Conservation (phyloP, 257 asterid species). For the Cordia subcordata region DNA sequence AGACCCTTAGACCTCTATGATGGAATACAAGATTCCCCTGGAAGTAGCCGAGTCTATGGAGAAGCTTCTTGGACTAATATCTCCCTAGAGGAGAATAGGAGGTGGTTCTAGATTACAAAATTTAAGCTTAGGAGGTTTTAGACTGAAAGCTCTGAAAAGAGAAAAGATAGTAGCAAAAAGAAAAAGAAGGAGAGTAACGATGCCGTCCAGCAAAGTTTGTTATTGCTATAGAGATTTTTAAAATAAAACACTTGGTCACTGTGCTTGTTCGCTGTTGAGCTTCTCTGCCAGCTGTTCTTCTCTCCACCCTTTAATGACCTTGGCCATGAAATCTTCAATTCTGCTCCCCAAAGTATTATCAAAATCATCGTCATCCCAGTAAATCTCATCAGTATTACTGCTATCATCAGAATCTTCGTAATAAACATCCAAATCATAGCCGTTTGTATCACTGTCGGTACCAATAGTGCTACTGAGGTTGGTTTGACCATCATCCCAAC, state of each 20-base stretch:
- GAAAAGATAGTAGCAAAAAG: too few relatives aligned
- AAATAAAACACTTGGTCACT: neutral
- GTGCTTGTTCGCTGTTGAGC: conserved; percentile 6
- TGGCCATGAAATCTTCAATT: conserved; percentile 31
- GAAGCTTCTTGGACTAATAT: too few relatives aligned
- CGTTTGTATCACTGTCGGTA: neutral
- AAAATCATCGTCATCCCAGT: conserved; percentile 6
- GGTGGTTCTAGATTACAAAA: too few relatives aligned
- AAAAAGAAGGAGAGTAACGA: too few relatives aligned
- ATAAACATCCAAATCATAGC: conserved; percentile 4
- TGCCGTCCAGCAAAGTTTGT: too few relatives aligned
- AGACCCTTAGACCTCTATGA: too few relatives aligned
- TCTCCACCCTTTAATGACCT: conserved; percentile 25
- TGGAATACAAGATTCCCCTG: too few relatives aligned
- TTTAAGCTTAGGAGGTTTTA: too few relatives aligned
- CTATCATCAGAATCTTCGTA: conserved; percentile 1
- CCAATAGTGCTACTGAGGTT: neutral
- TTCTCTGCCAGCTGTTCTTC: conserved; percentile 26
- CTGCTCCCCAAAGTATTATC: conserved; percentile 20
- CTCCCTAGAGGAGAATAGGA: too few relatives aligned
- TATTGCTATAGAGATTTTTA: too few relatives aligned
- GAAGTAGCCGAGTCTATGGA: too few relatives aligned
- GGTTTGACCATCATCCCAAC: neutral
- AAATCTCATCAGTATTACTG: conserved; percentile 12
- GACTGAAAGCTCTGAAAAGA: too few relatives aligned